Percentiles rank a stretch among this genome's conserved stretches.
Evolutionary conservation across 257 asterid genomes (phyloP).

Genomic region (Fraxinus cuspidata): DNA sequence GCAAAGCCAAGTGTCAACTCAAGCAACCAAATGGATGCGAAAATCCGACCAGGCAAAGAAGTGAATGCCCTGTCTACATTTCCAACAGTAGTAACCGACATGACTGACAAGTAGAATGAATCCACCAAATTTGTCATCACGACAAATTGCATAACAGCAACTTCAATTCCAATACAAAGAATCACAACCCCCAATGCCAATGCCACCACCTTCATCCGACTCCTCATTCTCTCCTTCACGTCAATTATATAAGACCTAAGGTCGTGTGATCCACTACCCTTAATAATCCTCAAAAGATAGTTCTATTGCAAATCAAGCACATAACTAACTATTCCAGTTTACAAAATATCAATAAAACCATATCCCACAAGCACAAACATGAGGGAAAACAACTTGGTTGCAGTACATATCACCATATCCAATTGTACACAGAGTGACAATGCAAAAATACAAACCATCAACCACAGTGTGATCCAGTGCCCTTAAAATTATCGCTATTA

Average conservation of each 20-base stretch:
- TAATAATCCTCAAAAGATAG: constrained; percentile 66
- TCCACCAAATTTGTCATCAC: constrained; percentile 78
- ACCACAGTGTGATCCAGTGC: constrained; percentile 71
- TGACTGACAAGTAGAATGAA: constrained; percentile 80
- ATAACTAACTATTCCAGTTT: constrained; percentile 82
- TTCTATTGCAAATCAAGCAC: constrained; percentile 94
- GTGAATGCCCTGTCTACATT: constrained; percentile 86
- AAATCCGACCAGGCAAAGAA: constrained; percentile 74
- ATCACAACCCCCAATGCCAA: constrained; percentile 87
- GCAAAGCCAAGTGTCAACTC: constrained; percentile 95
- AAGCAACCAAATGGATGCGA: constrained; percentile 94
- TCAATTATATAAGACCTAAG: constrained; percentile 70
- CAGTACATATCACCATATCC: constrained; percentile 87
- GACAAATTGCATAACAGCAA: constrained; percentile 69
- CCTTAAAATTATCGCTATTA: constrained; percentile 60
- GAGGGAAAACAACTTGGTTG: constrained; percentile 75
- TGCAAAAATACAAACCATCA: constrained; percentile 90
- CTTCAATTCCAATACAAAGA: constrained; percentile 84
- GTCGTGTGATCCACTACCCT: constrained; percentile 51
- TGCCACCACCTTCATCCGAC: constrained; percentile 88
- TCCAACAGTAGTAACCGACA: constrained; percentile 96
- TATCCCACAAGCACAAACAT: constrained; percentile 88
- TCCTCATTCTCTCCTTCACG: constrained; percentile 94
- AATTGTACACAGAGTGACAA: constrained; percentile 95
- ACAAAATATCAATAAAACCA: constrained; percentile 82